A percentile compares a stretch with the other conserved stretches of the same genome.
Conservation (phyloP, 2,329 filamentous ascomycete species). For the Arthroderma sp. region DNA sequence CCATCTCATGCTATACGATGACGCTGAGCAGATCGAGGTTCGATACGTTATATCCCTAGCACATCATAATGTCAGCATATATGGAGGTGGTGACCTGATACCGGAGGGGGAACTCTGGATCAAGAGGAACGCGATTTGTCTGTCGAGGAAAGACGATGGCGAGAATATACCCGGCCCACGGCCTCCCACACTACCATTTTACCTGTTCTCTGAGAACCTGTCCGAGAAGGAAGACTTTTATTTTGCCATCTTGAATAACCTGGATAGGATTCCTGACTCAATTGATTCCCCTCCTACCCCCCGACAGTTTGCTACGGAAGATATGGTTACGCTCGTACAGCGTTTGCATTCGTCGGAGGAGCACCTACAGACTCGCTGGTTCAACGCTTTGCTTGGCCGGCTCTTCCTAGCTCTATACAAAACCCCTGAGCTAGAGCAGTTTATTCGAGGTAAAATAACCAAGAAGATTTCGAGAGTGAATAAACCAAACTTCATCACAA, state of each 20-base stretch:
- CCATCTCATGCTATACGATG: slow-evolving; percentile 94
- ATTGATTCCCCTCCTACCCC: slow-evolving; percentile 53
- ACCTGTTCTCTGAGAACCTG: slow-evolving; percentile 85
- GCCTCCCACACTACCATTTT: slow-evolving; percentile 65
- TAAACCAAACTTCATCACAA: slow-evolving; percentile 78
- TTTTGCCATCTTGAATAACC: slow-evolving; percentile 75
- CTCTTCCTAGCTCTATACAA: slow-evolving; percentile 81
- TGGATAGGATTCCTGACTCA: slow-evolving; percentile 54
- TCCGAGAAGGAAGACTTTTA: slow-evolving; percentile 99
- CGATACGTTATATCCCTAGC: slow-evolving; percentile 89
- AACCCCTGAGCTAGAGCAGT: slow-evolving; percentile 66
- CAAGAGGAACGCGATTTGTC: slow-evolving; percentile 78
- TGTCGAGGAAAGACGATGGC: slow-evolving; percentile 51
- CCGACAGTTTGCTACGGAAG: slow-evolving; percentile 66
- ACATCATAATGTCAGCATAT: slow-evolving; percentile 72
- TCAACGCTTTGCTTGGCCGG: slow-evolving; percentile 82
- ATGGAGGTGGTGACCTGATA: slow-evolving; percentile 64
- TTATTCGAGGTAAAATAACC: slow-evolving; percentile 73
- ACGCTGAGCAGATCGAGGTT: slow-evolving; percentile 87
- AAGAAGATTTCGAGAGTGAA: slow-evolving; percentile 95
- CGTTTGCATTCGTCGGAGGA: slow-evolving; percentile 84
- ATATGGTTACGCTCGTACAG: slow-evolving; percentile 83
- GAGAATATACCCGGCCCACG: slow-evolving; percentile 40
- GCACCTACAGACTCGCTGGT: slow-evolving; percentile 78
- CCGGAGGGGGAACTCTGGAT: slow-evolving; percentile 92